Conservation (phyloP, 805 yeast species). For the Pichia exigua region DNA sequence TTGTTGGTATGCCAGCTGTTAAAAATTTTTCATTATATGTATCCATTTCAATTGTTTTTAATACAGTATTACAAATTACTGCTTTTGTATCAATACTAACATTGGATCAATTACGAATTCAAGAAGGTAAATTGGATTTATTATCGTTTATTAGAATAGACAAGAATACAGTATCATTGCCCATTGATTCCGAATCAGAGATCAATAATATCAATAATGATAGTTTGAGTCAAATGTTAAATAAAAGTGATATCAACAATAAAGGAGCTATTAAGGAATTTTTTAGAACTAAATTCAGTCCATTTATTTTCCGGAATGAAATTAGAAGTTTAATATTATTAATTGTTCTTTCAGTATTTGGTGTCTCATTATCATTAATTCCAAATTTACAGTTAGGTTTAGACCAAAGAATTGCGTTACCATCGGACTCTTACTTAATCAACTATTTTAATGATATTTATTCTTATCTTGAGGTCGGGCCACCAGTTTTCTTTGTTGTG, state of each 20-base stretch:
- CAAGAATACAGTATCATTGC: constrained; percentile 9
- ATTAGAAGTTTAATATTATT: constrained; percentile 41
- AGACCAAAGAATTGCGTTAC: constrained; percentile 86
- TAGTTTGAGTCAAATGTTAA: constrained; percentile 20
- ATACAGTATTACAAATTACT: constrained; percentile 73
- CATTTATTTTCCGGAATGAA: constrained; percentile 43
- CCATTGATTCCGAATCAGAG: constrained; percentile 1
- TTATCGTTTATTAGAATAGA: constrained; percentile 43
- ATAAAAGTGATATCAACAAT: constrained; percentile 11
- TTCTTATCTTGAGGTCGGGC: constrained; percentile 72
- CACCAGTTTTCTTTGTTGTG: constrained; percentile 86
- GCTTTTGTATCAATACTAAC: constrained; percentile 68
- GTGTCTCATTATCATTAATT: constrained; percentile 57
- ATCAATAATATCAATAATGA: constrained; percentile 5
- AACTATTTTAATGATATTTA: constrained; percentile 74
- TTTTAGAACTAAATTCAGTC: constrained; percentile 48
- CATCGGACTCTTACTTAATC: constrained; percentile 72
- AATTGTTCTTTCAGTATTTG: constrained; percentile 54
- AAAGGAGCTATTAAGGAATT: constrained; percentile 31
- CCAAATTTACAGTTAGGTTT: constrained; percentile 73
- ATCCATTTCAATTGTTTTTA: constrained; percentile 74
- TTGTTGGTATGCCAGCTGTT: constrained; percentile 94
- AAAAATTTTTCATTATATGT: constrained; percentile 87
- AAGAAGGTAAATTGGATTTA: constrained; percentile 51
- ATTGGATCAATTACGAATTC: constrained; percentile 56